These are phyloP conservation scores for Fagopyrum homotropicum DNA, from an alignment of 148 eudicot species.

Conservation along the genomic window DNA sequence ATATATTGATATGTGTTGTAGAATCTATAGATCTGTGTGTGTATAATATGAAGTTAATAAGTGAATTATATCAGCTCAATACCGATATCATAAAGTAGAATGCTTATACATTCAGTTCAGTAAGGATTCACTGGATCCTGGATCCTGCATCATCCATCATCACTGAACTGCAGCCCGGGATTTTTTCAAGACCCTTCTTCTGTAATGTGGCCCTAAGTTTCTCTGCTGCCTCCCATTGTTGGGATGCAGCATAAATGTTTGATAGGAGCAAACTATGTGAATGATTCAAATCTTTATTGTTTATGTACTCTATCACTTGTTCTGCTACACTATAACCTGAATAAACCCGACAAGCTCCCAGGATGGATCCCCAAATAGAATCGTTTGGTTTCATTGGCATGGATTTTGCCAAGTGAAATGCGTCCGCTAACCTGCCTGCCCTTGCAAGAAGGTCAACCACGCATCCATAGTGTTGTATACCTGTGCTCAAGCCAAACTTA, in stretches of 20 bases:
- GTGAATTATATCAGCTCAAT: not conserved
- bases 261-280: conserved; percentile 49
- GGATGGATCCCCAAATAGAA: conserved; percentile 52
- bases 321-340: conserved; percentile 30
- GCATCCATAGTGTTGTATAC: conserved; percentile 61
- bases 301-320: conserved; percentile 29
- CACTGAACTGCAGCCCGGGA: conserved; percentile 40
- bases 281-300: conserved; percentile 20
- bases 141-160: not conserved
- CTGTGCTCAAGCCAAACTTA: conserved; percentile 33
- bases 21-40: not conserved
- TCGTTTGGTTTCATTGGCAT: conserved; percentile 56
- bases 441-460: conserved; percentile 60
- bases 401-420: conserved; percentile 39
- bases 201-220: conserved; percentile 30
- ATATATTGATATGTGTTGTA: not conserved
- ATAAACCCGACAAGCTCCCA: conserved; percentile 58
- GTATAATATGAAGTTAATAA: not conserved
- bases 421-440: conserved; percentile 51
- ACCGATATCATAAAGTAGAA: not conserved
- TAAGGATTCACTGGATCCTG: not conserved
- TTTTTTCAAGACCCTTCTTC: conserved; percentile 32
- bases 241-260: conserved; percentile 59
- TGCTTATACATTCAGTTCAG: not conserved
- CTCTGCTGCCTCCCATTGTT: conserved; percentile 61